phyloP scores from a whole-genome alignment of 2,329 filamentous ascomycete genomes.

The Claviceps capensis region DNA sequence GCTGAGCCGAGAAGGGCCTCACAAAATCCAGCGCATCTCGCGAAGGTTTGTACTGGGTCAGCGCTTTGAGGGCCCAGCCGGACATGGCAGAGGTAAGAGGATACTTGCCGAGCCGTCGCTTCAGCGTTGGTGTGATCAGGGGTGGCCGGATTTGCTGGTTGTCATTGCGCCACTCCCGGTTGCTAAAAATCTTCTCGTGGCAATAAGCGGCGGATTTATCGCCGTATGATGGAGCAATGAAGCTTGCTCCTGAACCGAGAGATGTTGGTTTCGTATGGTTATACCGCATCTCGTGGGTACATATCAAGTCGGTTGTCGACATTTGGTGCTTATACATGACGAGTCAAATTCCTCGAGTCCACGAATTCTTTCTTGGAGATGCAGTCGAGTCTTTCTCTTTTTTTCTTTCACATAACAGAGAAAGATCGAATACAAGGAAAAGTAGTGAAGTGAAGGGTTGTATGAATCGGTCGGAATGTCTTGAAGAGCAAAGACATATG shows the following conservation, averaged over 20 bases:
- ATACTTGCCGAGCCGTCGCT: background rate
- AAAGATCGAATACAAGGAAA: background rate
- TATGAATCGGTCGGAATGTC: too few relatives aligned
- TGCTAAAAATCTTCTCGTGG: background rate
- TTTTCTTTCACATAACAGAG: background rate
- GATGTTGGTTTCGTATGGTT: background rate
- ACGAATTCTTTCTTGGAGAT: background rate
- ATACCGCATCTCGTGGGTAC: background rate
- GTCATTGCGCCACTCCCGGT: background rate
- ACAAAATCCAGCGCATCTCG: background rate
- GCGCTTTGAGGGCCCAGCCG: background rate
- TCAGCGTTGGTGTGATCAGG: background rate
- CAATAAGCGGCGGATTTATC: background rate
- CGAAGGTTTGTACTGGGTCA: background rate
- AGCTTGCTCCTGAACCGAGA: background rate
- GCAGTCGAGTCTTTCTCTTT: background rate
- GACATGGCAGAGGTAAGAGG: slow-evolving; percentile 3
- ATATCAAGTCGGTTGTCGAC: background rate
- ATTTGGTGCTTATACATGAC: background rate
- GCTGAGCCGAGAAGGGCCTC: background rate
- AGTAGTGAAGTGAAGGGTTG: too few relatives aligned
- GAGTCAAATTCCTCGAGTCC: background rate
- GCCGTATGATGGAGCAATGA: background rate
- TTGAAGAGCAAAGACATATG: too few relatives aligned
- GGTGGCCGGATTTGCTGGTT: background rate